Evolutionary conservation across 805 yeast genomes (phyloP).

Genomic region (Priceomyces haplophilus): DNA sequence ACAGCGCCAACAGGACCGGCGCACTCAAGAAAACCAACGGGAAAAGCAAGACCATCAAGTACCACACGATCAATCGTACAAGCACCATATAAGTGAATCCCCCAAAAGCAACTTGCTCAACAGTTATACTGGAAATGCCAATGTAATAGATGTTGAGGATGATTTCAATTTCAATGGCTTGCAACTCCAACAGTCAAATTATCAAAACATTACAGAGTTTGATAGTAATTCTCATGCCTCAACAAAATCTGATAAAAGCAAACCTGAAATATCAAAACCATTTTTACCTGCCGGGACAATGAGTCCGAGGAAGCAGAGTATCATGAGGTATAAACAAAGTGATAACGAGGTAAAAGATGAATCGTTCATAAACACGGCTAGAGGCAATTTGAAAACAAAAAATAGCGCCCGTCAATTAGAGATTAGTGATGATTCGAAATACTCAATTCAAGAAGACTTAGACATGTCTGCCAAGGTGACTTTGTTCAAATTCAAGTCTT

Average conservation of each 20-base stretch:
- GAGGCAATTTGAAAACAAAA: slow-evolving; percentile 21
- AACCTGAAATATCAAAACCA: not conserved
- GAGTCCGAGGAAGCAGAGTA: slow-evolving; percentile 39
- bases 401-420: not conserved
- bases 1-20: not conserved
- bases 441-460: slow-evolving; percentile 9
- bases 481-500: slow-evolving; percentile 29
- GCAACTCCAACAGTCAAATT: not conserved
- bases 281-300: too few relatives aligned
- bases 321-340: slow-evolving; percentile 36
- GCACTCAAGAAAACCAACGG: not conserved
- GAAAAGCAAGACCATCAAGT: not conserved
- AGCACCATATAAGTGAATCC: too few relatives aligned
- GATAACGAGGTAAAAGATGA: slow-evolving; percentile 20
- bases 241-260: not conserved
- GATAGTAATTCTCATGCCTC: not conserved
- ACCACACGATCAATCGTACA: not conserved
- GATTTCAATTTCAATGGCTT: not conserved
- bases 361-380: slow-evolving; percentile 24
- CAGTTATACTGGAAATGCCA: not conserved
- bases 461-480: slow-evolving; percentile 36
- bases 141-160: too few relatives aligned
- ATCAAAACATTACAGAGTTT: too few relatives aligned
- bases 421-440: slow-evolving; percentile 3
- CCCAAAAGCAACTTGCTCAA: not conserved